phyloP scores from a whole-genome alignment of 768 basidiomycete genomes.

The Piloderma croceum region DNA sequence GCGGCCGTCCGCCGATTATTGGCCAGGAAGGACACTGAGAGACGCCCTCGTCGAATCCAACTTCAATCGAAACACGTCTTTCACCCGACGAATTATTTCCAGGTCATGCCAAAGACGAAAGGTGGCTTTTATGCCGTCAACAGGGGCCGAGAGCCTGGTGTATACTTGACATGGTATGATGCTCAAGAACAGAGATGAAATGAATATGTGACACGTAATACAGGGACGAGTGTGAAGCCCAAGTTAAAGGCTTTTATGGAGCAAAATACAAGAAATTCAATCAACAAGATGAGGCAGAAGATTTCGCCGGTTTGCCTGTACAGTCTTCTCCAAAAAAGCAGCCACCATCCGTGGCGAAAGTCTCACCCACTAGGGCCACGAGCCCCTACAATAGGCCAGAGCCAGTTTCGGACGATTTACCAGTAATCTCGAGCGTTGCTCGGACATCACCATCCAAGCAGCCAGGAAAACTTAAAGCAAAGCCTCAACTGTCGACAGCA shows the following conservation, averaged over 20 bases:
- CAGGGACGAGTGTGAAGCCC: constrained; percentile 70
- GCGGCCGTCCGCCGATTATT: too few species aligned
- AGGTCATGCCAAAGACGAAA: constrained; percentile 17
- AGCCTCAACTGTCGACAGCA: not conserved
- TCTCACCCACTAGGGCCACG: constrained; percentile 8
- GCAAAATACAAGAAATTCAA: constrained; percentile 67
- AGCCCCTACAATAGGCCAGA: not conserved
- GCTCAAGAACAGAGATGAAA: not conserved
- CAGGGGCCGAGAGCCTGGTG: constrained; percentile 38
- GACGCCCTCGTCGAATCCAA: too few species aligned
- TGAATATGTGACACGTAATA: not conserved
- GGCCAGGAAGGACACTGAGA: too few species aligned
- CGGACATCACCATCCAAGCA: not conserved
- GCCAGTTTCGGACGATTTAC: not conserved
- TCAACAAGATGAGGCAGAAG: constrained; percentile 50
- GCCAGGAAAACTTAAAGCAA: too few species aligned
- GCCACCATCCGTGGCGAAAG: not conserved
- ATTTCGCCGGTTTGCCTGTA: constrained; percentile 41
- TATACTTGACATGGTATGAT: constrained; percentile 31
- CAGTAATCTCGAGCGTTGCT: not conserved
- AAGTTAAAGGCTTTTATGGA: constrained; percentile 58
- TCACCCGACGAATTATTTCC: too few species aligned
- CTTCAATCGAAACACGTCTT: too few species aligned
- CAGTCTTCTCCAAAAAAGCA: constrained; percentile 5
- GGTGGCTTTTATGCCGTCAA: constrained; percentile 49